phyloP scores from a whole-genome alignment of 352 stramenopile genomes.

The Phytopythium sindhum region DNA sequence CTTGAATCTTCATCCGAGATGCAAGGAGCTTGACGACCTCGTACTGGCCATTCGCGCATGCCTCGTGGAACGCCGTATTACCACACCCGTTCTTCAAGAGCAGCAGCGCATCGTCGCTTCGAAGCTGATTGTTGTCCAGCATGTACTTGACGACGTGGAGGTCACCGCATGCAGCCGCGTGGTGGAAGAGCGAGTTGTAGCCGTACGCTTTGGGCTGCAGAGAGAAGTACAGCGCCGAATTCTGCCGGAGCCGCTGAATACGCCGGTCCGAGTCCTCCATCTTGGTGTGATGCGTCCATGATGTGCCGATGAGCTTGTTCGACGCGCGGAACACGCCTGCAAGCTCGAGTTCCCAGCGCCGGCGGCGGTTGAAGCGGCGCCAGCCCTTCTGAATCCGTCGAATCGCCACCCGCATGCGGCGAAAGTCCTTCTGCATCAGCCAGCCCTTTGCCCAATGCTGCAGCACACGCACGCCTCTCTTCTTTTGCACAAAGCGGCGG shows the following conservation, averaged over 20 bases:
- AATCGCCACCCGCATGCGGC: slow-evolving; percentile 19
- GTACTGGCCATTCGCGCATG: slow-evolving; percentile 56
- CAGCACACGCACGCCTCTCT: slow-evolving; percentile 22
- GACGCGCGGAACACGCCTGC: slow-evolving; percentile 40
- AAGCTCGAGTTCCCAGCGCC: slow-evolving; percentile 41
- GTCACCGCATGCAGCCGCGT: slow-evolving; percentile 56
- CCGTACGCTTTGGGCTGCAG: slow-evolving; percentile 47
- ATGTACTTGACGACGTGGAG: slow-evolving; percentile 82
- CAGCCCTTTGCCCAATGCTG: slow-evolving; percentile 60
- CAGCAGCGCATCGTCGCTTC: slow-evolving; percentile 24
- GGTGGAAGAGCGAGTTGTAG: slow-evolving; percentile 74
- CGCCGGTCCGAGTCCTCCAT: slow-evolving; percentile 72
- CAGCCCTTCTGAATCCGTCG: slow-evolving; percentile 42
- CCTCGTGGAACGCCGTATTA: slow-evolving; percentile 68
- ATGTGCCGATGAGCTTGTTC: slow-evolving; percentile 10
- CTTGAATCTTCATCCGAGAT: slow-evolving; percentile 5
- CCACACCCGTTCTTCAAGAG: slow-evolving; percentile 48
- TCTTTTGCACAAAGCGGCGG: slow-evolving; percentile 35
- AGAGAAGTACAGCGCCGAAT: slow-evolving; percentile 45
- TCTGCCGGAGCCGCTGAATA: slow-evolving; percentile 44
- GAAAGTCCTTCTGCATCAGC: slow-evolving; percentile 45
- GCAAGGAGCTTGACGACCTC: slow-evolving; percentile 71
- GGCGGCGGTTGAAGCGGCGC: slow-evolving; percentile 29
- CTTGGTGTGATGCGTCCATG: slow-evolving; percentile 47
- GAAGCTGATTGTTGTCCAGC: slow-evolving; percentile 27